Evolutionary conservation across 179 eudicot genomes (phyloP).

Genomic region (Sideroxylon spinosum): DNA sequence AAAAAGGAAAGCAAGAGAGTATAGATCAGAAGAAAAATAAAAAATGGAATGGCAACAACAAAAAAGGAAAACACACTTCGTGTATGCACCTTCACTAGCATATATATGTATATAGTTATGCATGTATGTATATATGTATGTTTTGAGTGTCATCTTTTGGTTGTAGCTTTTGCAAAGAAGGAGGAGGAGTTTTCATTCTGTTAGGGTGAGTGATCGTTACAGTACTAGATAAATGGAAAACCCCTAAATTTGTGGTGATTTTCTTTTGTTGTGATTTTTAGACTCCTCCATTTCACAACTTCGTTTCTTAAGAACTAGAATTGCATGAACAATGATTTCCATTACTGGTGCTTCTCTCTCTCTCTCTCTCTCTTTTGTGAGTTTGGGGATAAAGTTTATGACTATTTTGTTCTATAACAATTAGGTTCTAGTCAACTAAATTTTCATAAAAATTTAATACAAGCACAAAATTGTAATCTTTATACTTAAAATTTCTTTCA

Average conservation of each 20-base stretch:
- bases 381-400: not conserved
- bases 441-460: too few relatives aligned
- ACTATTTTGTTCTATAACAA: too few relatives aligned
- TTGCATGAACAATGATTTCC: not conserved
- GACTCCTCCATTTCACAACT: not conserved
- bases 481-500: too few relatives aligned
- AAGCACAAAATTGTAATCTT: too few relatives aligned
- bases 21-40: too few relatives aligned
- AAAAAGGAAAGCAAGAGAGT: too few relatives aligned
- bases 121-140: not conserved
- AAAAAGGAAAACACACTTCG: too few relatives aligned
- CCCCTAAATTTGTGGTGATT: not conserved
- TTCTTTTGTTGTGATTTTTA: not conserved
- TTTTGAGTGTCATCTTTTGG: too few relatives aligned
- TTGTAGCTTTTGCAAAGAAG: not conserved
- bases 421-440: too few relatives aligned
- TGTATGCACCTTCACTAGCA: too few relatives aligned
- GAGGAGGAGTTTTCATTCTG: constrained; percentile 2
- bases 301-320: not conserved
- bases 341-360: too few relatives aligned
- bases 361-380: constrained; percentile 1
- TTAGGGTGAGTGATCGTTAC: constrained; percentile 9
- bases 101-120: not conserved
- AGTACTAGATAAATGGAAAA: not conserved
- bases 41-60: too few relatives aligned